phyloP scores from a whole-genome alignment of 352 stramenopile genomes.

The Globisporangium irregulare region DNA sequence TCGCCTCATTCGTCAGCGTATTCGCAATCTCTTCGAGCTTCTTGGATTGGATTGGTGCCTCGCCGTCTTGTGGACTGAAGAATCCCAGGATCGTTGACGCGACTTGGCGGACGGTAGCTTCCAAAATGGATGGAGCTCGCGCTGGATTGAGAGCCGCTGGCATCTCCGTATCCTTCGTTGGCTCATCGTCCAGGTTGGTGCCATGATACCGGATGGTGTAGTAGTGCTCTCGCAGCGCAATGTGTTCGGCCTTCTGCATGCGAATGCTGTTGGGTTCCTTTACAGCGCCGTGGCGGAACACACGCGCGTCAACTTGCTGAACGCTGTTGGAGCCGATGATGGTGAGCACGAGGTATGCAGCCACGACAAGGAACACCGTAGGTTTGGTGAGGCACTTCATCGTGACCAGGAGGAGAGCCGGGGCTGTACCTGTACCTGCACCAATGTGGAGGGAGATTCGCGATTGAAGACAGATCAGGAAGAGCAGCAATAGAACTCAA shows the following conservation, averaged over 20 bases:
- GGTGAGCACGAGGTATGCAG: not conserved
- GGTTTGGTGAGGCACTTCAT: conserved; percentile 3
- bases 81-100: not conserved
- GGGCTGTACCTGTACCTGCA: not conserved
- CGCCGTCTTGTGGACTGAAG: not conserved
- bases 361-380: not conserved
- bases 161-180: not conserved
- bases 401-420: not conserved
- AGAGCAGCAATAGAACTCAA: not conserved
- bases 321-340: not conserved
- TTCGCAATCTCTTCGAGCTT: not conserved
- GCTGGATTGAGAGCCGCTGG: no score
- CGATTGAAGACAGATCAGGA: not conserved
- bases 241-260: not conserved
- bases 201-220: conserved; percentile 3
- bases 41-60: not conserved
- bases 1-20: not conserved
- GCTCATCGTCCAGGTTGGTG: not conserved
- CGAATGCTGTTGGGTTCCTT: not conserved
- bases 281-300: not conserved
- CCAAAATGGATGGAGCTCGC: not conserved
- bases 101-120: not conserved
- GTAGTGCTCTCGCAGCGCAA: conserved; percentile 4
- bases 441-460: not conserved
- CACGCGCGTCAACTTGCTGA: not conserved